These are phyloP conservation scores for Trypanosoma caninum DNA, from an alignment of 208 protist genomes.

Conservation along the genomic window DNA sequence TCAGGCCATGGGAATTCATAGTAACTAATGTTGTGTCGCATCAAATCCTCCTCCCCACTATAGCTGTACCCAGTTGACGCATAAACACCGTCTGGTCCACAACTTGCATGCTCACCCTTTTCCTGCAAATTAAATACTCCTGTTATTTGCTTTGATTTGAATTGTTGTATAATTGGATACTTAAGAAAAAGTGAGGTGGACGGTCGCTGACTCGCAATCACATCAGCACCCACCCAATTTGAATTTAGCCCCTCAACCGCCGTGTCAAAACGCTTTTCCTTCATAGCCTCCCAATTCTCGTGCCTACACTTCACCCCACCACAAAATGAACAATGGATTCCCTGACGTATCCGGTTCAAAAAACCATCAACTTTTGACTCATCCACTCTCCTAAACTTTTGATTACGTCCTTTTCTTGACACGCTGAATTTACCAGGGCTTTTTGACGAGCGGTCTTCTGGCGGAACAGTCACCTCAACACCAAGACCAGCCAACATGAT, in stretches of 20 bases:
- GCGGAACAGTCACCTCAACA: constrained; percentile 31
- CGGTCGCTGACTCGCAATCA: constrained; percentile 86
- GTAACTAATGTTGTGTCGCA: constrained; percentile 83
- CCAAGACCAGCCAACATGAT: constrained; percentile 34
- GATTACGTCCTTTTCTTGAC: constrained; percentile 32
- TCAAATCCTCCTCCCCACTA: constrained; percentile 80
- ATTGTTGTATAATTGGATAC: constrained; percentile 82
- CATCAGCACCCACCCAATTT: constrained; percentile 80
- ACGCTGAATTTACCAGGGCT: constrained; percentile 3
- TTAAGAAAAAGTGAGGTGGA: constrained; percentile 86
- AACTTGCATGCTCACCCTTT: constrained; percentile 90
- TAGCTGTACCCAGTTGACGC: constrained; percentile 88
- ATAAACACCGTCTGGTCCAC: constrained; percentile 85
- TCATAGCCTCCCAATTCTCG: constrained; percentile 75
- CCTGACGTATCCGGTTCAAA: constrained; percentile 66
- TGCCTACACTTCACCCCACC: constrained; percentile 74
- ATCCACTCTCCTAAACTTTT: constrained; percentile 49
- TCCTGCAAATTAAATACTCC: constrained; percentile 90
- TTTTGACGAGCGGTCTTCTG: constrained; percentile 36
- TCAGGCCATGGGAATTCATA: constrained; percentile 92
- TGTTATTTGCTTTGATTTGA: constrained; percentile 69
- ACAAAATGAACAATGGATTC: constrained; percentile 86
- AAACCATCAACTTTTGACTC: constrained; percentile 69
- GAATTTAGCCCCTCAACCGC: constrained; percentile 88
- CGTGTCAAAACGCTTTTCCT: constrained; percentile 35